phyloP scores from a whole-genome alignment of 2,329 filamentous ascomycete species.

The Apiospora koreana region DNA sequence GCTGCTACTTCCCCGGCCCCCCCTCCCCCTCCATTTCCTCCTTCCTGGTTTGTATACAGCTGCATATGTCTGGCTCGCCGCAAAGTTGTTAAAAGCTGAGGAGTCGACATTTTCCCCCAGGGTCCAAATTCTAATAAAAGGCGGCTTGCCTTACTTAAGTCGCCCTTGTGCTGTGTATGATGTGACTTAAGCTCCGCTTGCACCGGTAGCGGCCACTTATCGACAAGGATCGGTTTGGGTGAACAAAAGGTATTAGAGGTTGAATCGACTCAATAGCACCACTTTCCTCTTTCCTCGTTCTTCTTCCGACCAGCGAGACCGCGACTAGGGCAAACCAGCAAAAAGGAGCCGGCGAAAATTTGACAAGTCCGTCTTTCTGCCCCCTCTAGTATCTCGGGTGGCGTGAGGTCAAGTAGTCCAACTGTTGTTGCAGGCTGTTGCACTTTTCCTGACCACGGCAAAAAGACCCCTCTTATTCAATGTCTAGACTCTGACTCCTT shows the following conservation, averaged over 20 bases:
- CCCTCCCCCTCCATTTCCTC: conserved; percentile 4
- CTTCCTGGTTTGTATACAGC: background rate
- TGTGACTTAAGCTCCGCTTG: conserved; percentile 4
- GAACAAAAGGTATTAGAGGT: background rate
- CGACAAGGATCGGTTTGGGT: background rate
- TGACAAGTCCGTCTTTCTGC: background rate
- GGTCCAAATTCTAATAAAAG: conserved; percentile 2
- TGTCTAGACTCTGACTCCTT: background rate
- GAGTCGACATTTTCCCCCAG: conserved; percentile 9
- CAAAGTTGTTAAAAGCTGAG: conserved; percentile 6
- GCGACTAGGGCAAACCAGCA: background rate
- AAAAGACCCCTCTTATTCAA: background rate
- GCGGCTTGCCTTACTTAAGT: conserved; percentile 9
- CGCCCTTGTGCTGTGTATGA: background rate
- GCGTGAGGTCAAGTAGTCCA: background rate
- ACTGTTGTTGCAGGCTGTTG: background rate
- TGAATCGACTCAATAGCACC: background rate
- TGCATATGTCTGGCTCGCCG: conserved; percentile 5
- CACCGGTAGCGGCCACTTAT: conserved; percentile 10
- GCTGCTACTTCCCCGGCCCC: background rate
- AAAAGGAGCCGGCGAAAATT: conserved; percentile 3
- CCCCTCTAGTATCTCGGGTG: background rate
- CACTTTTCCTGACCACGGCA: background rate
- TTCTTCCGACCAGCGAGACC: background rate
- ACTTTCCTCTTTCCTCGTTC: conserved; percentile 7